Percentiles rank a stretch among this genome's conserved stretches.
These are phyloP conservation scores for Trichoderma gamsii DNA, from an alignment of 495 filamentous ascomycete genomes.

Conservation along the genomic window DNA sequence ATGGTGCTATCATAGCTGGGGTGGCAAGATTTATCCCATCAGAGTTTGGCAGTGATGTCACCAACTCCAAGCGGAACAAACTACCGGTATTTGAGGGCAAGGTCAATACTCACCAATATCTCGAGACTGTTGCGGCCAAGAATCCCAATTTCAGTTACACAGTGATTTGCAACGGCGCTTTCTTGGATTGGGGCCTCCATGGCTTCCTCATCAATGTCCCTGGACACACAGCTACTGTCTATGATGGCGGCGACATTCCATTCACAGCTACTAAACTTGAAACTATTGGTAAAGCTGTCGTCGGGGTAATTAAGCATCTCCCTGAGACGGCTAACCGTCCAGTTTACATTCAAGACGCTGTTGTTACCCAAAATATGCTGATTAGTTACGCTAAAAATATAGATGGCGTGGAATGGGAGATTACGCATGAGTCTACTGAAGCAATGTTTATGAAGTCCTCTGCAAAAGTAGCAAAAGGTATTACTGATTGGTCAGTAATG, in stretches of 20 bases:
- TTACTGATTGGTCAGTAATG: neutral
- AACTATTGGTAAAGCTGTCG: conserved; percentile 37
- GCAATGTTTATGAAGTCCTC: neutral
- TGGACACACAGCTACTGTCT: conserved; percentile 31
- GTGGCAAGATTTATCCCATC: conserved; percentile 44
- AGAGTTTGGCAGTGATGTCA: conserved; percentile 35
- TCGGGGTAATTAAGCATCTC: conserved; percentile 36
- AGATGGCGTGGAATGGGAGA: conserved; percentile 31
- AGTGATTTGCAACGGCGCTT: conserved; percentile 35
- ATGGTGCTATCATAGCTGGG: conserved; percentile 39
- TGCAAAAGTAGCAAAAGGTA: neutral
- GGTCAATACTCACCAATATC: conserved; percentile 30
- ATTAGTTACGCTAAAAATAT: conserved; percentile 34
- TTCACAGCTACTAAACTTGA: conserved; percentile 40
- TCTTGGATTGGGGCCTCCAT: conserved; percentile 46
- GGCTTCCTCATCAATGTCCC: conserved; percentile 36
- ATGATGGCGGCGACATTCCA: conserved; percentile 39
- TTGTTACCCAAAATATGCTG: conserved; percentile 40
- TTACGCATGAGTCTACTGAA: neutral
- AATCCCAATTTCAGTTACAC: conserved; percentile 39
- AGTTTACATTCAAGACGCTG: conserved; percentile 37
- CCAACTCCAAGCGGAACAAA: conserved; percentile 27
- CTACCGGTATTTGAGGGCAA: conserved; percentile 43
- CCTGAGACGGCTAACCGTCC: conserved; percentile 45
- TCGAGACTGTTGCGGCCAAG: conserved; percentile 34